phyloP scores from a whole-genome alignment of 352 stramenopile genomes.

The Pythium vanterpoolii region DNA sequence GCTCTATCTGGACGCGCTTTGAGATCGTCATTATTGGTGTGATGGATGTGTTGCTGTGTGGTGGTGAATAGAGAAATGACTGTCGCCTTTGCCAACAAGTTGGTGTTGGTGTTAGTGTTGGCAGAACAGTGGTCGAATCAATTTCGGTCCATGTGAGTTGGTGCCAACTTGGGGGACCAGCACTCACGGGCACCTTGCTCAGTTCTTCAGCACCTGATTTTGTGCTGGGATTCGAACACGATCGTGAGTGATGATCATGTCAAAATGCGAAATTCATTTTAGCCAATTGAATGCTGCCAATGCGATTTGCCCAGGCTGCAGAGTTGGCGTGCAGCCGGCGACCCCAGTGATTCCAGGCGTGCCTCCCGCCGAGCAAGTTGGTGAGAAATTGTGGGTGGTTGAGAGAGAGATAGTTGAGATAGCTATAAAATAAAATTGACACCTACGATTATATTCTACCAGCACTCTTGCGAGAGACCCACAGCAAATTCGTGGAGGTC shows the following conservation, averaged over 20 bases:
- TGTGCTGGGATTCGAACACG: background rate
- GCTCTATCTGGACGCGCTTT: constrained; percentile 29
- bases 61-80: constrained; percentile 6
- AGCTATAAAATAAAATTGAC: constrained; percentile 5
- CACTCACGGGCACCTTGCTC: constrained; percentile 22
- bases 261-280: constrained; percentile 12
- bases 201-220: constrained; percentile 1
- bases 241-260: constrained; percentile 20
- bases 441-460: constrained; percentile 8
- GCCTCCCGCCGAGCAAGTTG: background rate
- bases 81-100: background rate
- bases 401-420: background rate
- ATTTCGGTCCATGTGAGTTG: background rate
- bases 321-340: constrained; percentile 7
- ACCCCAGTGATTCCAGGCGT: background rate
- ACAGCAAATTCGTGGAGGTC: constrained; percentile 12
- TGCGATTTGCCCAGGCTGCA: constrained; percentile 1
- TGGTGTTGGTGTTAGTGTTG: background rate
- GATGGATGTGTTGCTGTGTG: background rate
- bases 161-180: constrained; percentile 6
- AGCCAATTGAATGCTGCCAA: constrained; percentile 16
- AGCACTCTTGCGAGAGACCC: constrained; percentile 20
- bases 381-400: constrained; percentile 10
- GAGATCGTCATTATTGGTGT: constrained; percentile 29
- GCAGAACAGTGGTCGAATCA: background rate